phyloP scores from a whole-genome alignment of 345 rosid genomes.

The Geranium brycei region DNA sequence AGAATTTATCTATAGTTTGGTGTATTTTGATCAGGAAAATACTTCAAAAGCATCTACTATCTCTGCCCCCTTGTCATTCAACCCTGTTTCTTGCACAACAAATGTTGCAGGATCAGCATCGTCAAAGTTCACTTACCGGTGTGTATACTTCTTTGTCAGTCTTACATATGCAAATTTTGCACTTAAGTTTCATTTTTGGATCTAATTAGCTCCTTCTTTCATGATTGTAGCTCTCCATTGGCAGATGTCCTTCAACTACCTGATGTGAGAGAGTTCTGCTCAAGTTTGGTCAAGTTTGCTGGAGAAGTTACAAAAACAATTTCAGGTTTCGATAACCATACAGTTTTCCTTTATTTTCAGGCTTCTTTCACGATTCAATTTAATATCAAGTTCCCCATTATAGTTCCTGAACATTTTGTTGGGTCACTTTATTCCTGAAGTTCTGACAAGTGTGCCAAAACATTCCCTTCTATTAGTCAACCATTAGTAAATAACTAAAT shows the following conservation, averaged over 20 bases:
- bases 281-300: conserved; percentile 40
- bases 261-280: conserved; percentile 41
- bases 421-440: no score
- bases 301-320: conserved; percentile 26
- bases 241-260: conserved; percentile 37
- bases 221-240: conserved; percentile 47
- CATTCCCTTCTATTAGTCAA: no score
- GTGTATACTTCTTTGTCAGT: not conserved
- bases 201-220: conserved; percentile 14
- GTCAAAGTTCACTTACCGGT: conserved; percentile 31
- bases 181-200: not conserved
- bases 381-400: not conserved
- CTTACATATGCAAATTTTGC: not conserved
- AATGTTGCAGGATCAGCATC: conserved; percentile 21
- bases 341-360: not conserved
- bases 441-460: no score
- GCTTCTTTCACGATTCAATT: not conserved
- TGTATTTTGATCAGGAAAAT: conserved; percentile 20
- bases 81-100: conserved; percentile 17
- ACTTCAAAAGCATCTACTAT: conserved; percentile 12
- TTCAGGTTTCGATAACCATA: conserved; percentile 25
- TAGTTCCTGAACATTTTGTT: no score
- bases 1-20: not conserved
- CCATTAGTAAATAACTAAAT: no score
- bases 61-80: conserved; percentile 20